Evolutionary conservation across 805 yeast genomes (phyloP), one percentile per base, ranked within the genome.

Genomic region (Nakazawaea holstii): DNA sequence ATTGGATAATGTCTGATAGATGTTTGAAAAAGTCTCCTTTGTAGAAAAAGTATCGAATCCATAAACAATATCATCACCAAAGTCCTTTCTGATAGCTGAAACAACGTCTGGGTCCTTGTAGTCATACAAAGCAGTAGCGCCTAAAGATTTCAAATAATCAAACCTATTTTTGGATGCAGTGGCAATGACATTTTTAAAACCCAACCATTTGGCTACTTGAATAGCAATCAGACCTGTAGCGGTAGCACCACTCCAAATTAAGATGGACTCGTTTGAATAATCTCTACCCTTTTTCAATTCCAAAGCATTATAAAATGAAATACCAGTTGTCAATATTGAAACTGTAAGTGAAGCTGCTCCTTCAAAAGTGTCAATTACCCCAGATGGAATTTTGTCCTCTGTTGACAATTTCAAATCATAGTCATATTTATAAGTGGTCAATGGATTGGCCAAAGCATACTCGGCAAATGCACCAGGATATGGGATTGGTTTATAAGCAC

Each of bases 201-300:
- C 66, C 6, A 75, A 49, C 30, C 67, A 57, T 54, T 76, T 76
- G 15, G 84, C 84, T 39, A 81, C 52, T 67, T 85, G 91, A 45
- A 82, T 72, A 8, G 80, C 78, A 24, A 67, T 39, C 43, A 66
- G 68, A 26, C 88, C 89, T 9, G 82, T 71, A 15, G 84, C 73
- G 20, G 86, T 71, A 10, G 87, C 78, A 52, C 84, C 91, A 57
- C 84, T 83, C 82, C 84, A 79, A 40, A 81, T 66, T 40, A 81
- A 57, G 32, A 80, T 57, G 51, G 66, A 66, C 48, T 67, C 66
- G 36, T 66, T 68, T 8, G 54, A 50, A 45, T 70, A 68, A 29
- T 43, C 41, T 4, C 58, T 53, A 3, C 51, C 27, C 31, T 53
- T 49, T 20, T 50, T 53, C 14, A 45, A 49, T 9, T 48, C 38